Evolutionary conservation across 2,329 filamentous ascomycete species (phyloP).

Genomic region (Xylariaceae sp.): DNA sequence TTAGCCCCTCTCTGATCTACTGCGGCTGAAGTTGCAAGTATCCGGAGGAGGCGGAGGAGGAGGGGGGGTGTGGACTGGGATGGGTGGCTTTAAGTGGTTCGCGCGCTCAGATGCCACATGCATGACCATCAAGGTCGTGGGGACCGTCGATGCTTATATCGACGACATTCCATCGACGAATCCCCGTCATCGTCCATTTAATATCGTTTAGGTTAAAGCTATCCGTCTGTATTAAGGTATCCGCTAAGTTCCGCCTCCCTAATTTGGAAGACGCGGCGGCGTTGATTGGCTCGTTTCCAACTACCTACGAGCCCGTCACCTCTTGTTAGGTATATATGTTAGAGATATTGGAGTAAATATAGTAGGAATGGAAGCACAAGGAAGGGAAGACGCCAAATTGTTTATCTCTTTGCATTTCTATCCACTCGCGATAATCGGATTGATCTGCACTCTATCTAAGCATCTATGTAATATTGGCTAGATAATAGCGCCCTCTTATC

Average conservation of each 20-base stretch:
- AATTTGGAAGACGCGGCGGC: conserved; percentile 10
- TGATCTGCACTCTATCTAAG: conserved; percentile 17
- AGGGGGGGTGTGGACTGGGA: too few relatives aligned
- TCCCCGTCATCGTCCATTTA: conserved; percentile 10
- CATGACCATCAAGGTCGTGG: conserved; percentile 29
- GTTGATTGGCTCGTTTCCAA: conserved; percentile 15
- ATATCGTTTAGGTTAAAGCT: background rate
- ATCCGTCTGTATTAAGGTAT: background rate
- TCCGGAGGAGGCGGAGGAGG: too few relatives aligned
- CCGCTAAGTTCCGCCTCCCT: conserved; percentile 13
- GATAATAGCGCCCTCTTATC: conserved; percentile 4
- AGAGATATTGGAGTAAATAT: too few relatives aligned
- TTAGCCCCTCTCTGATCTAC: conserved; percentile 43
- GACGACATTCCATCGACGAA: conserved; percentile 14
- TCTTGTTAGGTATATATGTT: too few relatives aligned
- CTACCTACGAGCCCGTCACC: too few relatives aligned
- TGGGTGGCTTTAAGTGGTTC: conserved; percentile 10
- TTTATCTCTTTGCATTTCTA: conserved; percentile 12
- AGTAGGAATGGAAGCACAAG: background rate
- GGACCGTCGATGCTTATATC: conserved; percentile 24
- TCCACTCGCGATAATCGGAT: conserved; percentile 25
- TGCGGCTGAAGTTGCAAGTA: conserved; percentile 39
- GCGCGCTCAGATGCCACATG: conserved; percentile 1
- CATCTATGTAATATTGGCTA: background rate
- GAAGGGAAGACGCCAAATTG: conserved; percentile 7